Base-by-base conservation (phyloP, 2,329 filamentous ascomycete species). In the Colletotrichum kahawae region DNA sequence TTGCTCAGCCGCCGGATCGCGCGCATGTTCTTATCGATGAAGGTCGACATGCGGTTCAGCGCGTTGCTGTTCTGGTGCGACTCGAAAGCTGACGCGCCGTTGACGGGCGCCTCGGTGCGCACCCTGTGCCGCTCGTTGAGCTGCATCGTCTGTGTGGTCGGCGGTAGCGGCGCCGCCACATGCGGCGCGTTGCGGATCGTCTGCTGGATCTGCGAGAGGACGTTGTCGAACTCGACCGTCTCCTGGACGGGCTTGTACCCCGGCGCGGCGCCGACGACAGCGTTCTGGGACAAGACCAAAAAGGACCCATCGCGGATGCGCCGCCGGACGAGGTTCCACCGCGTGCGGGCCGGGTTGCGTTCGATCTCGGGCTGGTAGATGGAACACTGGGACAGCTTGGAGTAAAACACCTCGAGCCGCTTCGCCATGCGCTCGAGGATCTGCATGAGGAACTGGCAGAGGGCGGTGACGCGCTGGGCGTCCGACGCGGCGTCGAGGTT, bases 381-480 rank as follows among this genome's bases (percentile, higher is more conserved):
- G 0, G 87, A 88, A 76, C 86, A 83, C 16, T 85, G 84, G 0
- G 88, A 84, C 5, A 91, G 82, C 74, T 89, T 88, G 9, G 85
- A 82, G 76, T 90, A 91, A 79, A 89, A 91, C 7, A 87, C 83
- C 43, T 88, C 87, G 1, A 91, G 80, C 0, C 89, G 82, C 63
- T 86, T 87, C 0, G 89, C 87, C 84, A 91, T 89, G 14, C 88
- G 86, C 78, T 91, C 88, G 1, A 90, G 84, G 1, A 88, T 83
- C 70, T 89, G 87, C 64, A 90, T 84, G 1, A 91, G 81, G 78
- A 90, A 90, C 0, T 84, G 84, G 1, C 87, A 83, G 5, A 88
- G 76, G 0, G 85, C 84, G 4, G 82, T 79, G 4, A 88, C 77
- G 2, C 85, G 83, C 29, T 86, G 83, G 0, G 80, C 77, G 24